Evolutionary conservation across 345 rosid genomes (phyloP), one percentile per base, ranked within the genome.

Genomic region (Euphorbia lathyris): DNA sequence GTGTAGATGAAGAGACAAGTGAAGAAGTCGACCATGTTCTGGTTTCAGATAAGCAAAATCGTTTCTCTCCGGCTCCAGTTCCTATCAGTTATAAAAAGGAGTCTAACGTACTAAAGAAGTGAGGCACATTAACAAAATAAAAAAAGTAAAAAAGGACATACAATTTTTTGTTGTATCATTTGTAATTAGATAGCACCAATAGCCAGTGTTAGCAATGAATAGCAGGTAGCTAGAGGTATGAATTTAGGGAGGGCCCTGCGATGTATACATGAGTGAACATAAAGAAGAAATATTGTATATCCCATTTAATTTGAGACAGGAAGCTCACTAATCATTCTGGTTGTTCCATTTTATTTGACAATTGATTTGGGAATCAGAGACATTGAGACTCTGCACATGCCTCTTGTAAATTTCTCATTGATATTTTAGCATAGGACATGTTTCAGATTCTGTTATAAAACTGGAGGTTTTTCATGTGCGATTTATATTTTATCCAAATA

Each of bases 31-130:
- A 72, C 45, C 36, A 13, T 0, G 16, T 30, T 23, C 52, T 55
- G 56, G 65, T 43, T 65, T 57, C 79, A 12, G 65, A 76, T 5
- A 62, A 83, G 40, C 61, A 70, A 62, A 72, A 80, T 10, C 25
- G 73, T 47, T 65, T 79, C 12, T 72, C 87, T 10, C 45, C 83
- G 48, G 60, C 85, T 3, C 78, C 83, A 3, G 70, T 78, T 48
- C 26, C 72, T n/a, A 74, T 83, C 48, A 76, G 61, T 53, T 79
- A 83, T 47, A 79, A 69, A 65, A 76, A 78, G 63, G 83, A 74
- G 61, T 63, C 67, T 36, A 61, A 74, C 32, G 25, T 36, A 26
- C 48, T 66, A 23, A 77, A 73, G 74, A 77, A 80, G 76, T 82
- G 73, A 79, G 76, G 51, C 56, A 19, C 55, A 9, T 57, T 27